Percentiles rank a stretch among this genome's conserved stretches.
Conservation (phyloP, 176 grass and related monocot genomes). For the Neostapfia colusana region DNA sequence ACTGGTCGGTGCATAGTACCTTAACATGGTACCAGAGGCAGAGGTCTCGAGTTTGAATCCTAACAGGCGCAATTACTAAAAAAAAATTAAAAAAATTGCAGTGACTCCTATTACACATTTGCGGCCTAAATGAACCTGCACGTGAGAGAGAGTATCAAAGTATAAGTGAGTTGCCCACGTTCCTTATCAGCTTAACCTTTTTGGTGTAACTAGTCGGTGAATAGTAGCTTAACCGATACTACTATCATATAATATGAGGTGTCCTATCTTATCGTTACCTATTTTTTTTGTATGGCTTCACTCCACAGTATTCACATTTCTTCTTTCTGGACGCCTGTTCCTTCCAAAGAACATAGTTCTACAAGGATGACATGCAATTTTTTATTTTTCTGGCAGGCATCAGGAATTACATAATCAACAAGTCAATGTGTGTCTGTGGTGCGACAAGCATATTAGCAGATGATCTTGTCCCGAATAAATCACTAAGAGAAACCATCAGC, state of each 20-base stretch:
- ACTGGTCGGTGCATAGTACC: too few relatives aligned
- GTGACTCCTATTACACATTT: too few relatives aligned
- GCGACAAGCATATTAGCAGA: conserved; percentile 91
- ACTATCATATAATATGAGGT: conserved; percentile 20
- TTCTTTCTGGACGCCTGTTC: conserved; percentile 8
- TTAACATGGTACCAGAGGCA: too few relatives aligned
- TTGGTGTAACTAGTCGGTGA: too few relatives aligned
- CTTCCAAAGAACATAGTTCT: conserved; percentile 24
- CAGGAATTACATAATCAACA: conserved; percentile 85
- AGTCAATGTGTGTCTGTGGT: conserved; percentile 80
- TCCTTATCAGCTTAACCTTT: too few relatives aligned
- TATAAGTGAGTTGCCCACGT: too few relatives aligned
- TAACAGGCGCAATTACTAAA: too few relatives aligned
- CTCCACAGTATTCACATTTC: conserved; percentile 8
- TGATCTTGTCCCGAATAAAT: conserved; percentile 93
- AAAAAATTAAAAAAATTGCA: too few relatives aligned
- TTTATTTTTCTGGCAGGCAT: conserved; percentile 63
- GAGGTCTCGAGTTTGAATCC: too few relatives aligned
- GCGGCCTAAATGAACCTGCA: too few relatives aligned
- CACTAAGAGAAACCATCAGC: conserved; percentile 89
- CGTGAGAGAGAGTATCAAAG: too few relatives aligned
- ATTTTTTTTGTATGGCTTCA: conserved; percentile 11
- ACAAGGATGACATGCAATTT: conserved; percentile 23
- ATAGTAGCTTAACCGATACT: too few relatives aligned
- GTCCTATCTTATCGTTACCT: background rate